Percentiles rank a stretch among this genome's conserved stretches.
These are phyloP conservation scores for Arachnomyces sp. DNA, from an alignment of 2,329 filamentous ascomycete genomes.

Conservation along the genomic window DNA sequence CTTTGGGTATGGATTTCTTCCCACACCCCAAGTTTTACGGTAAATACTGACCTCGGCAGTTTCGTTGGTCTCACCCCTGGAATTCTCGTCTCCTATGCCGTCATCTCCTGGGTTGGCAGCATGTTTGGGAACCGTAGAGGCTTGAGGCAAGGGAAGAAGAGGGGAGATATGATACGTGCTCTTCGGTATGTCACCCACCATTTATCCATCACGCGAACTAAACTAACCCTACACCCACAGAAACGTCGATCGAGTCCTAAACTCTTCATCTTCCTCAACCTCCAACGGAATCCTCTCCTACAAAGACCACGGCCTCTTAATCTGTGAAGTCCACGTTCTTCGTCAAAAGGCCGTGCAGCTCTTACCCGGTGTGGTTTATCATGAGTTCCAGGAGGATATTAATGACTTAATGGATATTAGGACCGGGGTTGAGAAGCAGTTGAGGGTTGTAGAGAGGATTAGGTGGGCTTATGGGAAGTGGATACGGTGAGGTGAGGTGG, in stretches of 20 bases:
- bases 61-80: conserved; percentile 92
- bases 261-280: conserved; percentile 55
- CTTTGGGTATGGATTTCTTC: conserved; percentile 52
- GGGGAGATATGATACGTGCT: conserved; percentile 65
- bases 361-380: conserved; percentile 66
- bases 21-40: too few relatives aligned
- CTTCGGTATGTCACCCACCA: conserved; percentile 48
- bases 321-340: conserved; percentile 83
- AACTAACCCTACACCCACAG: conserved; percentile 22
- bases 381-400: conserved; percentile 83
- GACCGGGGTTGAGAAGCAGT: conserved; percentile 69
- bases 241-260: conserved; percentile 77
- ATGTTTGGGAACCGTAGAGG: conserved; percentile 65
- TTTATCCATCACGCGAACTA: not conserved
- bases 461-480: conserved; percentile 85
- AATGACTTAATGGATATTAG: conserved; percentile 75
- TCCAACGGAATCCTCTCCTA: conserved; percentile 73
- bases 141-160: conserved; percentile 55
- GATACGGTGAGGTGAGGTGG: conserved; percentile 34
- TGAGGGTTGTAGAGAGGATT: conserved; percentile 72
- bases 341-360: conserved; percentile 59
- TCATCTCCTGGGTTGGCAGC: conserved; percentile 62
- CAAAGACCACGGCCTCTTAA: conserved; percentile 81
- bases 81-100: conserved; percentile 74
- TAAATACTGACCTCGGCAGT: conserved; percentile 31